Percentiles rank a stretch among this genome's conserved stretches.
Evolutionary conservation across 179 eudicot species (phyloP).

Genomic region (Spinacia oleracea): DNA sequence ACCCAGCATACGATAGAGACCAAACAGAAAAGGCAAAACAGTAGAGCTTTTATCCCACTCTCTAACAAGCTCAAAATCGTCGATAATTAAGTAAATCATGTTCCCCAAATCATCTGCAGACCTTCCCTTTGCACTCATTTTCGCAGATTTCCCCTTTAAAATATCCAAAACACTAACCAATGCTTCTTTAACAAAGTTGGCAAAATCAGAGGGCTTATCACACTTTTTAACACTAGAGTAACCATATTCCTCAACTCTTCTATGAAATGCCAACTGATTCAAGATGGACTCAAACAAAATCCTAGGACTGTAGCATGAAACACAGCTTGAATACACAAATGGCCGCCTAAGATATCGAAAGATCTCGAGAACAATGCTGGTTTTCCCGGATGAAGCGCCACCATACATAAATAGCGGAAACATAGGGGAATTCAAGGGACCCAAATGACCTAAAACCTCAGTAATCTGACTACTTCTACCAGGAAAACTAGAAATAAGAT

Average conservation of each 20-base stretch:
- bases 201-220: constrained; percentile 82
- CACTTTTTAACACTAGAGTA: constrained; percentile 78
- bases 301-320: constrained; percentile 74
- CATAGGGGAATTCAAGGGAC: constrained; percentile 66
- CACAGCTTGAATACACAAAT: constrained; percentile 73
- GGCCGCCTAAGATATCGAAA: constrained; percentile 71
- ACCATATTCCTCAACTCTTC: constrained; percentile 51
- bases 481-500: constrained; percentile 57
- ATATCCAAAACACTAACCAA: constrained; percentile 49
- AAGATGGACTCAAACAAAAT: constrained; percentile 76
- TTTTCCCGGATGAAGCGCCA: constrained; percentile 77
- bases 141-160: constrained; percentile 46
- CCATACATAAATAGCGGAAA: constrained; percentile 75
- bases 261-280: constrained; percentile 73
- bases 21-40: constrained; percentile 69
- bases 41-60: constrained; percentile 80
- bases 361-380: constrained; percentile 56
- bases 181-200: constrained; percentile 60
- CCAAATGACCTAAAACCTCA: constrained; percentile 59
- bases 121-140: constrained; percentile 41
- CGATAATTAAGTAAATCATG: constrained; percentile 80
- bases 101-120: constrained; percentile 45
- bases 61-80: constrained; percentile 70
- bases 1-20: constrained; percentile 61
- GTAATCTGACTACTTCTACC: constrained; percentile 60